A percentile compares a stretch with the other conserved stretches of the same genome.
Evolutionary conservation across 2,329 filamentous ascomycete genomes (phyloP).

Genomic region (Calonectria pseudoturangicola): DNA sequence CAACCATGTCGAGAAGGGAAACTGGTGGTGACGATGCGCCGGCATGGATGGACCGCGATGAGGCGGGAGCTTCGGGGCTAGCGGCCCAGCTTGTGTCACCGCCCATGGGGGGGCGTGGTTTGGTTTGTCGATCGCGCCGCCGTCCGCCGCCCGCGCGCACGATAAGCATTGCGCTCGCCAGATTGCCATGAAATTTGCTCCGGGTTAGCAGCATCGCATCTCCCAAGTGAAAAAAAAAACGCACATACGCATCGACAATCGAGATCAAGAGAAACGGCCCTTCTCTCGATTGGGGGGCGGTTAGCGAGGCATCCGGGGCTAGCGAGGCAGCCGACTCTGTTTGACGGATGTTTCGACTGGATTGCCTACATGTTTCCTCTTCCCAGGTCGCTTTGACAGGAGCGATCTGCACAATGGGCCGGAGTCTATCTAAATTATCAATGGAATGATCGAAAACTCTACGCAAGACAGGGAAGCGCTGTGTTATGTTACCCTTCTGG

Average conservation of each 20-base stretch:
- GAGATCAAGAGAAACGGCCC: not conserved
- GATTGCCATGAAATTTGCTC: slow-evolving; percentile 18
- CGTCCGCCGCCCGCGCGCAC: slow-evolving; percentile 14
- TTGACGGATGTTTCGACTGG: slow-evolving; percentile 31
- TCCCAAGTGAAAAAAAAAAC: too few relatives aligned
- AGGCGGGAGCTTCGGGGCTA: slow-evolving; percentile 25
- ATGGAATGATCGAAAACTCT: slow-evolving; percentile 25
- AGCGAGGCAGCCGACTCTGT: slow-evolving; percentile 23
- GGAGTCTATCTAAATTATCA: slow-evolving; percentile 18
- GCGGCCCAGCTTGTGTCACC: slow-evolving; percentile 25
- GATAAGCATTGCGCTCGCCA: slow-evolving; percentile 12
- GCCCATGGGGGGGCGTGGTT: not conserved
- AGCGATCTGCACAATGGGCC: slow-evolving; percentile 21
- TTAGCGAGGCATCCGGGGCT: slow-evolving; percentile 17
- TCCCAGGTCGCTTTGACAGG: slow-evolving; percentile 26
- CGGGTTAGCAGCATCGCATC: not conserved
- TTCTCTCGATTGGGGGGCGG: not conserved
- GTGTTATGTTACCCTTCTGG: not conserved
- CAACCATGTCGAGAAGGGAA: slow-evolving; percentile 19
- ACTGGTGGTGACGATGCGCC: slow-evolving; percentile 23
- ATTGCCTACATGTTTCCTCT: slow-evolving; percentile 21
- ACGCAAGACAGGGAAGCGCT: slow-evolving; percentile 21
- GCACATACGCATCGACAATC: not conserved
- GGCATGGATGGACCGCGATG: slow-evolving; percentile 19
- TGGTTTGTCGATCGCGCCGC: slow-evolving; percentile 22